Conservation (phyloP, 805 yeast genomes). For the Candida silvatica region DNA sequence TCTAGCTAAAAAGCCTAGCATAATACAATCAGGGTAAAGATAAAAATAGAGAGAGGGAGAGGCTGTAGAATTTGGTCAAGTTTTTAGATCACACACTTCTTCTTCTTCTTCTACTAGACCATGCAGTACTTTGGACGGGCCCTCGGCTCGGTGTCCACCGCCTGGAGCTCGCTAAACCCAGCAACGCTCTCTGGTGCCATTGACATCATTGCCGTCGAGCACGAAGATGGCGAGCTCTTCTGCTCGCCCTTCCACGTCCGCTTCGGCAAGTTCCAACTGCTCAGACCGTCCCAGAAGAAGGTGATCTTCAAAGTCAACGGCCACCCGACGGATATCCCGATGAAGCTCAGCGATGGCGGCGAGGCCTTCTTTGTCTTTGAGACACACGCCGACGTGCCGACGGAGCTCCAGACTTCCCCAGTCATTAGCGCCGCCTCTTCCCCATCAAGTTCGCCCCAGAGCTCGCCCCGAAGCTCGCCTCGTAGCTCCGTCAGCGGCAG, state of each 20-base stretch:
- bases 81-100: too few relatives aligned
- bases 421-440: conserved; percentile 62
- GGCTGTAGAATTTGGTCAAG: too few relatives aligned
- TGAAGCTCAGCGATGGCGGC: conserved; percentile 97
- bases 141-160: conserved; percentile 88
- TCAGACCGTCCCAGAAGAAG: conserved; percentile 92
- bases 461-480: conserved; percentile 7
- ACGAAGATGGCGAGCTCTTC: conserved; percentile 58
- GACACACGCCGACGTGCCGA: conserved; percentile 65
- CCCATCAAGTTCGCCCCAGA: conserved; percentile 34
- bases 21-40: too few relatives aligned
- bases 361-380: conserved; percentile 97
- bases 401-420: conserved; percentile 77
- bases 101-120: too few relatives aligned
- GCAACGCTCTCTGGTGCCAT: conserved; percentile 96
- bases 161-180: conserved; percentile 96
- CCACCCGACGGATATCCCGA: conserved; percentile 70
- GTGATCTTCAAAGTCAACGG: conserved; percentile 87
- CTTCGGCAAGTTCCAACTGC: conserved; percentile 87
- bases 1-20: too few relatives aligned
- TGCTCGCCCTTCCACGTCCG: conserved; percentile 97
- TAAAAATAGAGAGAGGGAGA: too few relatives aligned
- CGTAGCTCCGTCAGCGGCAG: too few relatives aligned
- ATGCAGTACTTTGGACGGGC: conserved; percentile 98
- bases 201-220: conserved; percentile 91